phyloP scores from a whole-genome alignment of 441 rosid species.

The Populus hybrid region DNA sequence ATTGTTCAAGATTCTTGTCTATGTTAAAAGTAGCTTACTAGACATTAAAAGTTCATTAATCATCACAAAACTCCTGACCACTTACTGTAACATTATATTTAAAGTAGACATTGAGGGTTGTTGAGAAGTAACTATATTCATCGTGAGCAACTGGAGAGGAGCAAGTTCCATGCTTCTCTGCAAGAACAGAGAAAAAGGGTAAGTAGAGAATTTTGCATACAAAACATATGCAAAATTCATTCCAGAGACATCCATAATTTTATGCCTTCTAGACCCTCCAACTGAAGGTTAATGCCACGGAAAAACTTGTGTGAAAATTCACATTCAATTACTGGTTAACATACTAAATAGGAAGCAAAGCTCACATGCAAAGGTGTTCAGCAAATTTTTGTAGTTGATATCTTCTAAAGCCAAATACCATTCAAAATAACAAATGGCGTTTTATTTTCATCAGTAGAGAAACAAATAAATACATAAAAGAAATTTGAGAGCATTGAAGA shows the following conservation, averaged over 20 bases:
- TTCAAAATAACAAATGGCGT: not conserved
- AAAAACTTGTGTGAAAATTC: not conserved
- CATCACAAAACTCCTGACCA: slow-evolving; percentile 18
- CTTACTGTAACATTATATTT: slow-evolving; percentile 89
- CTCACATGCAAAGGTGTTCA: not conserved
- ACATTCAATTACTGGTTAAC: not conserved
- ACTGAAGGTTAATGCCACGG: not conserved
- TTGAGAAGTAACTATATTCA: slow-evolving; percentile 69
- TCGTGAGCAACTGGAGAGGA: slow-evolving; percentile 65
- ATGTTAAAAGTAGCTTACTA: slow-evolving; percentile 1
- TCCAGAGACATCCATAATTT: not conserved
- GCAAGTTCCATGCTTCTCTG: slow-evolving; percentile 98
- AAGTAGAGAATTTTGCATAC: not conserved
- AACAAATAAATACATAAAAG: not conserved
- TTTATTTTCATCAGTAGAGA: not conserved
- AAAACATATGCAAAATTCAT: not conserved
- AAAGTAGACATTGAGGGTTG: slow-evolving; percentile 67
- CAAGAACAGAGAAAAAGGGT: slow-evolving; percentile 19
- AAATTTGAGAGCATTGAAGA: not conserved
- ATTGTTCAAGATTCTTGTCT: not conserved
- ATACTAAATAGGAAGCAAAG: not conserved
- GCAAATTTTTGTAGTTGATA: not conserved
- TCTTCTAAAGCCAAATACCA: not conserved
- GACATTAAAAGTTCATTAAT: slow-evolving; percentile 3
- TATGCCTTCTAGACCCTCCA: not conserved